phyloP scores from a whole-genome alignment of 441 rosid genomes.

The Heliophila coronopifolia region DNA sequence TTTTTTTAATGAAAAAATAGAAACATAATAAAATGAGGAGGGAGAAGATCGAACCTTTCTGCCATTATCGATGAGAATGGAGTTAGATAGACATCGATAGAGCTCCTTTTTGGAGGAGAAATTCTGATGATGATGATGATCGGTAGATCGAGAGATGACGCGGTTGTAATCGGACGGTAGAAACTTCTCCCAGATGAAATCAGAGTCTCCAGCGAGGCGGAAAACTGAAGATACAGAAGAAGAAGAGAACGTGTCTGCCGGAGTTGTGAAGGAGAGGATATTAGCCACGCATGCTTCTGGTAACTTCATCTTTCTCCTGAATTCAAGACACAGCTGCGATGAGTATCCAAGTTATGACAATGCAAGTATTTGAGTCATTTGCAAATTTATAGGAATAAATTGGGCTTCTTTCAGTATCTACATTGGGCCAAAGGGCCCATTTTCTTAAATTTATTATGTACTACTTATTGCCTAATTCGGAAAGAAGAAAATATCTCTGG shows the following conservation, averaged over 20 bases:
- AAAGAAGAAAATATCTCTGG: too few relatives aligned
- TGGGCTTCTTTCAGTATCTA: too few relatives aligned
- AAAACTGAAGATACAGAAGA: slow-evolving; percentile 46
- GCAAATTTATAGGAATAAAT: too few relatives aligned
- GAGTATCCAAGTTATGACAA: too few relatives aligned
- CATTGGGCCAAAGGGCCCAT: neutral
- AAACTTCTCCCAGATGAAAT: slow-evolving; percentile 50
- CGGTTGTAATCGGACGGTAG: slow-evolving; percentile 37
- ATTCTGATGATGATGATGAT: slow-evolving; percentile 3
- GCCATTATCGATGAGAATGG: slow-evolving; percentile 50
- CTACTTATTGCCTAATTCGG: too few relatives aligned
- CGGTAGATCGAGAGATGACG: slow-evolving; percentile 28
- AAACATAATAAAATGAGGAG: too few relatives aligned
- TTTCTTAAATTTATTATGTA: neutral
- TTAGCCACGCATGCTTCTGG: slow-evolving; percentile 49
- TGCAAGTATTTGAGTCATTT: too few relatives aligned
- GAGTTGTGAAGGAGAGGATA: slow-evolving; percentile 54
- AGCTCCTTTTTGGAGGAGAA: slow-evolving; percentile 60
- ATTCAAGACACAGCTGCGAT: too few relatives aligned
- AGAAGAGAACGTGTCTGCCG: slow-evolving; percentile 39
- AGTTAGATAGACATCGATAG: slow-evolving; percentile 37
- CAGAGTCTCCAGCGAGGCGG: slow-evolving; percentile 48
- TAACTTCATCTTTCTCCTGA: slow-evolving; percentile 22
- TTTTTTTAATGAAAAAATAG: too few relatives aligned
- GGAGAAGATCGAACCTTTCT: slow-evolving; percentile 34